Base-by-base conservation (phyloP, 1,139 yeast species). In the Yamadazyma triangularis region DNA sequence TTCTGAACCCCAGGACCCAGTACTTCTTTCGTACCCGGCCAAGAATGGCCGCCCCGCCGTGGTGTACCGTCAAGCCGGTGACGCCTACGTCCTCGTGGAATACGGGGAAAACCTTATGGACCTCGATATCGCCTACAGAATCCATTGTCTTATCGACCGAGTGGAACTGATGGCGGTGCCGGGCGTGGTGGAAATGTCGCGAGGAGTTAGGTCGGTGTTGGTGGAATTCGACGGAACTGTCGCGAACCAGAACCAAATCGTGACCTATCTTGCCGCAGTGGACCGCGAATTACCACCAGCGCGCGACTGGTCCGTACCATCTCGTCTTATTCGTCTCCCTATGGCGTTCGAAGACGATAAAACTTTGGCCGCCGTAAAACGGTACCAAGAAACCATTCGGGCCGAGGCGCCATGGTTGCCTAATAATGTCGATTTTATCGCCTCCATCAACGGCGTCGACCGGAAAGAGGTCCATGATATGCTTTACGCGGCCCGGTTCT, bases 351-450 rank as follows among this genome's bases (percentile, higher is more conserved):
- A 91, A 64, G 97, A 91, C 54, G 64, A 79, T 43, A 78, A 82
- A 63, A 88, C 96, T 3, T 64, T 89, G 48, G 89, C 77, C 42
- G 95, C 96, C 25, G 97, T 88, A 27, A 75, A 76, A 42, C 75
- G 97, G 56, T 91, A 91, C 58, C 78, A 79, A 55, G 97, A 91
- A 63, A 91, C 98, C 7, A 88, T 91, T 48, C 74, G 97, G 49
- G 73, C 93, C 16, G 77, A 77, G 33, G 98, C 97, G 8, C 97
- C 97, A 28, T 91, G 97, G 97, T 70, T 91, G 51, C 97, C 98
- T 42, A 89, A 88, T 64, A 91, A 91, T 51, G 96, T 89, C 42
- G 97, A 91, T 56, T 91, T 91, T 60, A 76, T 91, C 58, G 95
- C 95, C 24, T 75, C 77, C 40, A 86, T 89, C 39, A 91, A 91